These are phyloP conservation scores for Ceratocystis papillata DNA, from an alignment of 2,329 filamentous ascomycete species.

Conservation along the genomic window DNA sequence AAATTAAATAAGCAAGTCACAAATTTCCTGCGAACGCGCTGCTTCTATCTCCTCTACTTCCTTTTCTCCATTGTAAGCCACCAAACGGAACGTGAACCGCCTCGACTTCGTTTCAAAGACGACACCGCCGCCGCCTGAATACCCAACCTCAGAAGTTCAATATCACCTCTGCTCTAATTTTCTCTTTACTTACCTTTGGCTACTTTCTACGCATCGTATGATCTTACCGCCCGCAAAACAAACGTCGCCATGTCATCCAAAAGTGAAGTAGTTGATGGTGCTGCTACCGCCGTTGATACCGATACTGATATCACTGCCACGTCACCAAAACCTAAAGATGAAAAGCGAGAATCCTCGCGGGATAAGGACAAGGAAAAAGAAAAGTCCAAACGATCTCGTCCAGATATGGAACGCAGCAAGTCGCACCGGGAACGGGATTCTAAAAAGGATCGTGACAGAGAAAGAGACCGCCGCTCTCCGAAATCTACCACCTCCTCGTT, in stretches of 20 bases:
- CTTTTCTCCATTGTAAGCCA: neutral
- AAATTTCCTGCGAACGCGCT: neutral
- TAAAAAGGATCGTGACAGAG: constrained; percentile 31
- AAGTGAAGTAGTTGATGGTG: constrained; percentile 20
- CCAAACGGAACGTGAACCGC: neutral
- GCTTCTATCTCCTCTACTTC: neutral
- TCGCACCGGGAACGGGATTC: constrained; percentile 31
- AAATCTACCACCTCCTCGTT: constrained; percentile 29
- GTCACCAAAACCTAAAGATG: constrained; percentile 17
- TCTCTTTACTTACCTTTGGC: neutral
- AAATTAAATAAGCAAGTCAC: neutral
- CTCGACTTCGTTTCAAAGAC: neutral
- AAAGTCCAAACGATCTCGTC: constrained; percentile 18
- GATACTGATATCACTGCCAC: constrained; percentile 21
- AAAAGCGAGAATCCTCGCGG: constrained; percentile 22
- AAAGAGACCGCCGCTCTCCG: constrained; percentile 34
- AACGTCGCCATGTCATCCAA: constrained; percentile 20
- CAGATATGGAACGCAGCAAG: constrained; percentile 27
- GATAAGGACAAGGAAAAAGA: constrained; percentile 24
- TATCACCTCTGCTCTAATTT: neutral
- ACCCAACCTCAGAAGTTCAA: neutral
- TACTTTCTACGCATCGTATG: constrained; percentile 5
- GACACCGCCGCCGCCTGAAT: neutral
- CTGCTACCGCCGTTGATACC: constrained; percentile 18
- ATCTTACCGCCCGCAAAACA: neutral